Evolutionary conservation across 257 asterid genomes (phyloP).

Genomic region (Fraxinus excelsior): DNA sequence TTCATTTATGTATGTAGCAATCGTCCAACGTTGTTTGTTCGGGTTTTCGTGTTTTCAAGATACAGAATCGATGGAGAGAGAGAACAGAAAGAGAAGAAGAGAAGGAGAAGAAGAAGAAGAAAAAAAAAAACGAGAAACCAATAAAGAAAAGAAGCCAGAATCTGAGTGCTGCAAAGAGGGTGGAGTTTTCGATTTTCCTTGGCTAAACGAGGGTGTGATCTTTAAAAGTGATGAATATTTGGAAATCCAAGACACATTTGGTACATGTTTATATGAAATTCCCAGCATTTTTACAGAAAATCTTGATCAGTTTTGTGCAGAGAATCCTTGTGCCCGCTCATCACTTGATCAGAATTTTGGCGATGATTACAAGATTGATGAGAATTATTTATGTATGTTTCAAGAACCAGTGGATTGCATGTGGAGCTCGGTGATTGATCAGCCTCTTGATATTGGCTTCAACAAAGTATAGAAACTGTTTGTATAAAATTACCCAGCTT

Average conservation of each 20-base stretch:
- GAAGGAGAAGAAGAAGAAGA: background rate
- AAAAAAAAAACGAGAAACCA: background rate
- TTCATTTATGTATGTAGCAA: background rate
- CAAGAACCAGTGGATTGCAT: conserved; percentile 33
- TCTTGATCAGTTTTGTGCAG: background rate
- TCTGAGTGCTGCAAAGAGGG: background rate
- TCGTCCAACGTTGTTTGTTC: background rate
- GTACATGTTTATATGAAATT: background rate
- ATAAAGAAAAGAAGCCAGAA: background rate
- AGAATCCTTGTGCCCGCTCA: background rate
- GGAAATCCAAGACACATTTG: conserved; percentile 1
- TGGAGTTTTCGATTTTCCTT: conserved; percentile 8
- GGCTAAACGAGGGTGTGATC: background rate
- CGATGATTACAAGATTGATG: conserved; percentile 1
- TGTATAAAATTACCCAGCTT: background rate
- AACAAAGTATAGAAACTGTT: conserved; percentile 24
- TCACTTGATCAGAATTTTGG: background rate
- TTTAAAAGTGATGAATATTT: background rate
- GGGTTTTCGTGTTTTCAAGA: background rate
- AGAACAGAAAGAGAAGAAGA: background rate
- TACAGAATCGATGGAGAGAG: conserved; percentile 2
- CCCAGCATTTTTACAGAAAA: background rate
- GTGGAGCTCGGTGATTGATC: conserved; percentile 48
- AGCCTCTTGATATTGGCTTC: conserved; percentile 38
- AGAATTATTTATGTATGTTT: background rate